Percentiles rank a stretch among this genome's conserved stretches.
phyloP scores from a whole-genome alignment of 1,284 basidiomycete genomes.

The Ceratobasidium sp. region DNA sequence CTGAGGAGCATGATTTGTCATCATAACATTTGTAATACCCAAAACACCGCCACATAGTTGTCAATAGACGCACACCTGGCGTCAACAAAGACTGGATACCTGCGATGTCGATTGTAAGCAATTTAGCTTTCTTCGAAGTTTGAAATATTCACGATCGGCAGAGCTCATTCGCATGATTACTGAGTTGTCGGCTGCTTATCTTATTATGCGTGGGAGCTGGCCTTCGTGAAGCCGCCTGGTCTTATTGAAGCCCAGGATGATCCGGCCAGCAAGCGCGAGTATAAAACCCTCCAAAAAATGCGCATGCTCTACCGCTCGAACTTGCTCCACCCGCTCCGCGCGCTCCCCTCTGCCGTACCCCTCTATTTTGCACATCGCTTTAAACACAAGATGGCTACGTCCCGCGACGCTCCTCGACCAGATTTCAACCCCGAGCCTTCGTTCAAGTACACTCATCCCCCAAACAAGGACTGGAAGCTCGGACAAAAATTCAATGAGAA shows the following conservation, averaged over 20 bases:
- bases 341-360: background rate
- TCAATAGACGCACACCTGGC: background rate
- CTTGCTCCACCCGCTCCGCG: background rate
- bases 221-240: background rate
- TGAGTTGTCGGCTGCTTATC: constrained; percentile 1
- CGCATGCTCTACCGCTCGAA: background rate
- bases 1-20: background rate
- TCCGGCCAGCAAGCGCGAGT: constrained; percentile 2
- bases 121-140: background rate
- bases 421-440: constrained; percentile 57
- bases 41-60: background rate
- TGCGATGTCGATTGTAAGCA: background rate
- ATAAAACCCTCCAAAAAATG: constrained; percentile 17
- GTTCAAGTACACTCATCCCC: constrained; percentile 63
- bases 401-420: constrained; percentile 34
- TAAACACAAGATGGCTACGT: constrained; percentile 24
- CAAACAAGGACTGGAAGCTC: constrained; percentile 66
- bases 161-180: background rate
- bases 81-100: background rate
- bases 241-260: background rate
- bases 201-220: constrained; percentile 8
- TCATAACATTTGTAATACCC: background rate
- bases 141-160: constrained; percentile 1
- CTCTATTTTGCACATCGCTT: constrained; percentile 4
- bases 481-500: constrained; percentile 66